A percentile compares a stretch with the other conserved stretches of the same genome.
Conservation (phyloP, 345 rosid species). For the Populus euphratica region DNA sequence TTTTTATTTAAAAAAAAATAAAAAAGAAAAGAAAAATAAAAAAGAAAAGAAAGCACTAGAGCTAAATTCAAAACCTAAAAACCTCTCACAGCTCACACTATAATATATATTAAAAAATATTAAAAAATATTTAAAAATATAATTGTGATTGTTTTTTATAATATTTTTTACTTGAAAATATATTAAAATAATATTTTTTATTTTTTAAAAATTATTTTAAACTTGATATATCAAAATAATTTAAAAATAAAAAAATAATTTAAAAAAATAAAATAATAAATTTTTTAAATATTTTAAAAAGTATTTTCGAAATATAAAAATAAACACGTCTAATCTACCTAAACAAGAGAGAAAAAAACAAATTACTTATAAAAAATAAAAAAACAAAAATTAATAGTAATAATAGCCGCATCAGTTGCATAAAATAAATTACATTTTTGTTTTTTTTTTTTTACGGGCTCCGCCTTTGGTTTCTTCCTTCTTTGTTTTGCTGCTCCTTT, state of each 20-base stretch:
- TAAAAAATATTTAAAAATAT: too few relatives aligned
- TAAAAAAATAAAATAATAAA: too few relatives aligned
- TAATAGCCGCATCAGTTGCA: background rate
- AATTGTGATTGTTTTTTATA: too few relatives aligned
- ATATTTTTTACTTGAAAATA: too few relatives aligned
- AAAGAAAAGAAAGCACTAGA: background rate
- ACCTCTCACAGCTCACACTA: background rate
- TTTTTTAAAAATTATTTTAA: too few relatives aligned
- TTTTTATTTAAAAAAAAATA: background rate
- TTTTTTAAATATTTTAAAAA: too few relatives aligned
- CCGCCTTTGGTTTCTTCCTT: slow-evolving; percentile 22
- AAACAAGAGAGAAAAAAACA: background rate
- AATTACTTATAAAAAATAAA: background rate
- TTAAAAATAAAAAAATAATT: too few relatives aligned
- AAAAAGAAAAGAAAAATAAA: background rate
- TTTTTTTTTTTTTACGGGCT: slow-evolving; percentile 18
- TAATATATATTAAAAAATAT: background rate
- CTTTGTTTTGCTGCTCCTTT: slow-evolving; percentile 34
- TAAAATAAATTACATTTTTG: background rate
- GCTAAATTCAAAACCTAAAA: background rate
- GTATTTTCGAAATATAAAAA: too few relatives aligned
- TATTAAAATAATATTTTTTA: too few relatives aligned
- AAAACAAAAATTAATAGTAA: slow-evolving; percentile 1
- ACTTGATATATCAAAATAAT: too few relatives aligned
- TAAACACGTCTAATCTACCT: background rate